Base-by-base conservation (phyloP, 176 grass and related monocot species). In the Rhynchospora breviuscula region DNA sequence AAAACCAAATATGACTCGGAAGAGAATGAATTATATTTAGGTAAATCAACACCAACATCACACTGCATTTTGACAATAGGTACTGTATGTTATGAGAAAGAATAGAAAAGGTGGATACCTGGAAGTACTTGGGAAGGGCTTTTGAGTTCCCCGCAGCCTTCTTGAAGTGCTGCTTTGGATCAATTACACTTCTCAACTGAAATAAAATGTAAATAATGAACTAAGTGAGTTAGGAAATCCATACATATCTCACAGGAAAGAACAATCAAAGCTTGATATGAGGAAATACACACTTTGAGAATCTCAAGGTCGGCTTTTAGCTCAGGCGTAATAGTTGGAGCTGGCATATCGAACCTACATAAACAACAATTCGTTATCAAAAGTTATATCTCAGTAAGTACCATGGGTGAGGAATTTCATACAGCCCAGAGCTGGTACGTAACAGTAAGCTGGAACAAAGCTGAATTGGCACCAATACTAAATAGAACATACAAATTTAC, bases 81-180 rank as follows among this genome's bases (percentile, higher is more conserved):
- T 31, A 54, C 21, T 10, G 22, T 31, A 77, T 77, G 14, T 56
- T 18, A 14, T 54, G 73, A 48, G 10, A 19, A 23, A 15, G 19
- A 18, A 18, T 7, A 21, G 65, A 58, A 54, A 68, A 80, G 66
- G 2, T 66, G 83, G 84, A 86, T 85, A 85, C 92, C 84, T 98
- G 95, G 79, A 98, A 98, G 76, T 93, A 98, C 75, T 93, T 98
- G 0, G 92, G 92, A 85, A 90, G 88, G 54, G 71, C 70, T 69
- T 98, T 98, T 44, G 92, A 94, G 15, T 93, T 94, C 46, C 52
- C 79, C 8, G 83, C 92, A 40, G 83, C 69, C 75, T 87, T 94
- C 81, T 98, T 98, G 79, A 98, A 98, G 80, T 98, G 95, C 57
- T 85, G 92, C 89, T 98, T 98, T 25, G 95, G 95, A 90, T 98